phyloP scores from a whole-genome alignment of 2,329 filamentous ascomycete genomes.

The Chrysoporthe puriensis region DNA sequence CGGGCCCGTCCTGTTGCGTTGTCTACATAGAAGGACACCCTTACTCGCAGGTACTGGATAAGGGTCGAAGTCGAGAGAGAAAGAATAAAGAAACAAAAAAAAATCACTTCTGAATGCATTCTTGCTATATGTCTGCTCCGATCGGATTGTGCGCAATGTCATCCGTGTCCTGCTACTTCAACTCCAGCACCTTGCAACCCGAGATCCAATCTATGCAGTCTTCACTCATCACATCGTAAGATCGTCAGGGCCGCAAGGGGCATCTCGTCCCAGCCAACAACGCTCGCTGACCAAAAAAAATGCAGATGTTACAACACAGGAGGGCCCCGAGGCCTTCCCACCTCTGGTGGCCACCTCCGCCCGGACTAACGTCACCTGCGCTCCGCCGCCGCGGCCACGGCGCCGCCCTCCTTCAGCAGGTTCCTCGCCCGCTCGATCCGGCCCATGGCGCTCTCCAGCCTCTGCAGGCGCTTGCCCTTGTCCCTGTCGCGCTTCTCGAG shows the following conservation, averaged over 20 bases:
- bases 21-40: not conserved
- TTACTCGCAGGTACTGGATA: not conserved
- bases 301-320: not conserved
- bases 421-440: constrained; percentile 72
- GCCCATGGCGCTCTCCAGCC: constrained; percentile 70
- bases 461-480: constrained; percentile 69
- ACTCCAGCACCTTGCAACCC: not conserved
- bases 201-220: not conserved
- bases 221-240: constrained; percentile 3
- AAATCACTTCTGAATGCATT: not conserved
- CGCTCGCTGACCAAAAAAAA: not conserved
- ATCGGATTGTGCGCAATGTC: not conserved
- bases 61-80: not conserved
- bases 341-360: not conserved
- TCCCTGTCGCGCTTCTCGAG: constrained; percentile 72
- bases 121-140: not conserved
- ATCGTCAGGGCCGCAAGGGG: not conserved
- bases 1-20: not conserved
- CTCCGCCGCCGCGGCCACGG: constrained; percentile 12
- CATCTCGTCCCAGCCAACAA: not conserved
- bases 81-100: too few species aligned
- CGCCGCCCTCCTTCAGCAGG: constrained; percentile 51
- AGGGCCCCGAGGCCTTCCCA: not conserved
- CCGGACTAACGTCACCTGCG: not conserved
- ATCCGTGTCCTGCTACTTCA: not conserved